Conservation (phyloP, 305 asterid genomes). For the Fraxinus albicans region DNA sequence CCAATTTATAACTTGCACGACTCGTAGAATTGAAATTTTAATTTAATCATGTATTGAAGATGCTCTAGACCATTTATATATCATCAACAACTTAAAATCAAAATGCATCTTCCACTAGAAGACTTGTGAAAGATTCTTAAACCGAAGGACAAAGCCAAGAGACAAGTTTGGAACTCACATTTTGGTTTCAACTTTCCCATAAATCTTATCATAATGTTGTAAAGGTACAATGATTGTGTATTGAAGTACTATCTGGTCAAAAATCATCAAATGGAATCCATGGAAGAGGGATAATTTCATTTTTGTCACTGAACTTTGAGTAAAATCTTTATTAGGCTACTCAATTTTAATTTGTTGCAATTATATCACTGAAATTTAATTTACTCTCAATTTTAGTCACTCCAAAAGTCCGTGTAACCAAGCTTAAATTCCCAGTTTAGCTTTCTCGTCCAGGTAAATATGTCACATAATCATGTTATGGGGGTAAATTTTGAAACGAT, state of each 20-base stretch:
- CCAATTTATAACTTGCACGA: not conserved
- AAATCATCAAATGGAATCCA: not conserved
- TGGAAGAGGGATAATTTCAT: not conserved
- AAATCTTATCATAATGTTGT: not conserved
- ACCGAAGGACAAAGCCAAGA: slow-evolving; percentile 5
- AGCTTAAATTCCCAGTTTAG: not conserved
- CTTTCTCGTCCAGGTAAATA: not conserved
- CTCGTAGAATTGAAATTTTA: too few species aligned
- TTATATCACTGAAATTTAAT: not conserved
- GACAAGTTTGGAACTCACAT: not conserved
- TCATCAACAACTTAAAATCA: not conserved
- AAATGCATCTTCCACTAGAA: not conserved
- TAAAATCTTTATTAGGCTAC: not conserved
- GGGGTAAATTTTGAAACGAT: not conserved
- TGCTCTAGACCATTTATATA: not conserved
- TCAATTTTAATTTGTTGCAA: not conserved
- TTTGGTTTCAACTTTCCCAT: not conserved
- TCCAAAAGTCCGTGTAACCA: not conserved
- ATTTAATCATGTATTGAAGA: too few species aligned
- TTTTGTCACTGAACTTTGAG: not conserved
- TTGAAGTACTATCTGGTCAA: not conserved
- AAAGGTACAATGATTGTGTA: not conserved
- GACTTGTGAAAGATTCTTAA: not conserved
- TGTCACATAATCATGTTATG: not conserved
- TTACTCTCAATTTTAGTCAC: not conserved